Evolutionary conservation across 805 yeast genomes (phyloP).

Genomic region (Pachysolen tannophilus): DNA sequence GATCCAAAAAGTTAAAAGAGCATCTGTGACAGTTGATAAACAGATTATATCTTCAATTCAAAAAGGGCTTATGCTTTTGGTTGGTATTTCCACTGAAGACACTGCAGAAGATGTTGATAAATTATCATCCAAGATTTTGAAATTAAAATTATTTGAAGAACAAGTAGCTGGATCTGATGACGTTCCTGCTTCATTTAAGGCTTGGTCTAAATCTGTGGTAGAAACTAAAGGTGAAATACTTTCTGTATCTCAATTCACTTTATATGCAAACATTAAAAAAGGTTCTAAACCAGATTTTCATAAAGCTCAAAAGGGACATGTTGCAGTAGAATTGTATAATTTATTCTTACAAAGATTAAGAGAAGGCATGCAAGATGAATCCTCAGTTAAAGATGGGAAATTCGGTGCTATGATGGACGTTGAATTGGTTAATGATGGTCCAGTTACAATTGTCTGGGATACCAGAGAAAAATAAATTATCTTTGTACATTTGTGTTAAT

Average conservation of each 20-base stretch:
- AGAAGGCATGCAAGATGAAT: slow-evolving; percentile 47
- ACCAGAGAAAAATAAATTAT: slow-evolving; percentile 33
- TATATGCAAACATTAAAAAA: slow-evolving; percentile 76
- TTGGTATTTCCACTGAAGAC: slow-evolving; percentile 79
- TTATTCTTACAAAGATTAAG: slow-evolving; percentile 40
- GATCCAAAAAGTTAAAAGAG: slow-evolving; percentile 80
- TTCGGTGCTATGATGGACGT: slow-evolving; percentile 99
- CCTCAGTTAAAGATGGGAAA: slow-evolving; percentile 69
- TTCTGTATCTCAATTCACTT: slow-evolving; percentile 89
- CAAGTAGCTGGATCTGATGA: slow-evolving; percentile 49
- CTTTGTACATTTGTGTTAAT: background rate
- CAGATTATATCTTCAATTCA: slow-evolving; percentile 65
- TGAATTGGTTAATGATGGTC: slow-evolving; percentile 81
- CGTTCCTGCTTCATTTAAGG: no score
- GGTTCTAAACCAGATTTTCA: slow-evolving; percentile 97
- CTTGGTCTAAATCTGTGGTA: slow-evolving; percentile 68
- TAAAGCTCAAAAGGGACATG: slow-evolving; percentile 74
- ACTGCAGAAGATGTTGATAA: slow-evolving; percentile 65
- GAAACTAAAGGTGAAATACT: slow-evolving; percentile 68
- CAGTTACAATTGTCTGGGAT: slow-evolving; percentile 81
- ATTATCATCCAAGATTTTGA: slow-evolving; percentile 57
- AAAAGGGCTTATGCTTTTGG: slow-evolving; percentile 70
- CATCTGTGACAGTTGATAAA: slow-evolving; percentile 80
- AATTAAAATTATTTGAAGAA: slow-evolving; percentile 69
- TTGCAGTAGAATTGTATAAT: slow-evolving; percentile 43